Conservation (phyloP, 2,329 filamentous ascomycete genomes). For the Colletotrichum tropicale region DNA sequence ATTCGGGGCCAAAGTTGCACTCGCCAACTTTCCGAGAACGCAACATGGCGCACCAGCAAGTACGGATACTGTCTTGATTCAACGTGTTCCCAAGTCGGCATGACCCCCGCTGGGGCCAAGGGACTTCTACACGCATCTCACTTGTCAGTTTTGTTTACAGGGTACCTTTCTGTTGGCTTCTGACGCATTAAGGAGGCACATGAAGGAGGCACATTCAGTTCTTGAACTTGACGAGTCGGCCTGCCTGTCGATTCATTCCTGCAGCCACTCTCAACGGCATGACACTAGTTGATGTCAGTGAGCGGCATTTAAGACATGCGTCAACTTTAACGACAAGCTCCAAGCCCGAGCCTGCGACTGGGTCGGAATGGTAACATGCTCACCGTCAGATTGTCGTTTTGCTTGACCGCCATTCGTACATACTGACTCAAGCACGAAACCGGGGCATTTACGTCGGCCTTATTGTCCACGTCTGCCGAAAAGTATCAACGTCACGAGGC, state of each 20-base stretch:
- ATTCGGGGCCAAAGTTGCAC: background rate
- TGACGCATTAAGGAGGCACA: background rate
- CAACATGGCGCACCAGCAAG: background rate
- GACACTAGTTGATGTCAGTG: background rate
- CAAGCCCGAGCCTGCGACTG: background rate
- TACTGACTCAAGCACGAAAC: conserved; percentile 2
- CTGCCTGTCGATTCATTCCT: background rate
- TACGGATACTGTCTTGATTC: background rate
- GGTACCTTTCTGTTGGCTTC: background rate
- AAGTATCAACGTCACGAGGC: background rate
- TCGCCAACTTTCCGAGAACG: background rate
- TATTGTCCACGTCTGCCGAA: background rate
- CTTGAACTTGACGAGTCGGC: background rate
- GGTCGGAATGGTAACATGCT: background rate
- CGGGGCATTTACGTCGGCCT: background rate
- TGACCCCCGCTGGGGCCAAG: background rate
- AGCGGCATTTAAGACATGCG: background rate
- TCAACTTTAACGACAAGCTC: background rate
- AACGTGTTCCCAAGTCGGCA: background rate
- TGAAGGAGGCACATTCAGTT: background rate
- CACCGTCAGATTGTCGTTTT: background rate
- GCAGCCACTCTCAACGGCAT: background rate
- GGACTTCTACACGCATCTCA: background rate
- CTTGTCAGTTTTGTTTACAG: background rate
- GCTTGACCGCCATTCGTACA: conserved; percentile 12